Percentiles rank a stretch among this genome's conserved stretches.
These are phyloP conservation scores for Boletus subluridellus DNA, from an alignment of 1,284 basidiomycete species.

Conservation along the genomic window DNA sequence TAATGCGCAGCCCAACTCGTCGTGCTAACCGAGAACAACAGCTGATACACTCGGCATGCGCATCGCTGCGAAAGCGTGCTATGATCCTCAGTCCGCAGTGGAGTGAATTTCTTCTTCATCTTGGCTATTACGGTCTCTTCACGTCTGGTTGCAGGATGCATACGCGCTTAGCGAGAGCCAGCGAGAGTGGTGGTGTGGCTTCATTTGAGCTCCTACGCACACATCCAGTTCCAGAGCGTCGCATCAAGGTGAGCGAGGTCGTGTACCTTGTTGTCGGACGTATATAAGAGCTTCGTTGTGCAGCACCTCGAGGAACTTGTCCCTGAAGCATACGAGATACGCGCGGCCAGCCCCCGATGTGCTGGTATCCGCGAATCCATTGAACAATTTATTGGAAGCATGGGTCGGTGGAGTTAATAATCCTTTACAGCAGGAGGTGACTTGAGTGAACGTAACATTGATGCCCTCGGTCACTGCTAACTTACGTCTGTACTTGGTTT, in stretches of 20 bases:
- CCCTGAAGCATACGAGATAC: conserved; percentile 54
- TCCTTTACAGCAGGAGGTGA: not conserved
- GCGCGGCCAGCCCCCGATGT: conserved; percentile 49
- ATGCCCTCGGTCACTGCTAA: not conserved
- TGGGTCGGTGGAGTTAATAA: conserved; percentile 21
- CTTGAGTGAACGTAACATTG: not conserved
- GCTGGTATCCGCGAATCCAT: conserved; percentile 32
- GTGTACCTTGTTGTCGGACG: not conserved
- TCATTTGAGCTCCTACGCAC: conserved; percentile 61
- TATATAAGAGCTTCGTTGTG: not conserved
- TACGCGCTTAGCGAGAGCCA: conserved; percentile 53
- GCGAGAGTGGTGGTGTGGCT: conserved; percentile 37
- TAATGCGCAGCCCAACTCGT: not conserved
- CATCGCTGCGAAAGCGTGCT: conserved; percentile 77
- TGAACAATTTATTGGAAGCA: conserved; percentile 20
- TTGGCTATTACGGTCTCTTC: not conserved
- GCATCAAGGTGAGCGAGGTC: conserved; percentile 57
- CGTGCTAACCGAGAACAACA: conserved; percentile 28
- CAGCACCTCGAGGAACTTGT: conserved; percentile 56
- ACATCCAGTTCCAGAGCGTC: conserved; percentile 68
- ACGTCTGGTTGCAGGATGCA: conserved; percentile 56
- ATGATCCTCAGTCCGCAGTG: conserved; percentile 71
- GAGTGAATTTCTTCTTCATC: conserved; percentile 44
- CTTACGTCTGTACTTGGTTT: not conserved
- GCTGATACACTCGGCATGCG: conserved; percentile 76